These are phyloP conservation scores for Xylaria sp. DNA, from an alignment of 2,329 filamentous ascomycete species.

Conservation along the genomic window DNA sequence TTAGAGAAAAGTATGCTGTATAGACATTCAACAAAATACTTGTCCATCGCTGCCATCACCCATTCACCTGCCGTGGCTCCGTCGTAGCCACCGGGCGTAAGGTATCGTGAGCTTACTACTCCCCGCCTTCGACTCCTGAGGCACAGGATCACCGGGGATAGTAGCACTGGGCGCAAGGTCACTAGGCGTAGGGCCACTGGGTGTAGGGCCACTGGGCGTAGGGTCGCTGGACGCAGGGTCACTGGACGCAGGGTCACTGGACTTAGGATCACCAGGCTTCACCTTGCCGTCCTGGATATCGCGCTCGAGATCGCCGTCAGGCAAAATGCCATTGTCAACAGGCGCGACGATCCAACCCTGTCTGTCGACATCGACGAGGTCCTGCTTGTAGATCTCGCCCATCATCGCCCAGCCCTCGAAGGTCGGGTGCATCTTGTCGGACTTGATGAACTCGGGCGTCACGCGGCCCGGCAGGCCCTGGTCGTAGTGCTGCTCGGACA, in stretches of 20 bases:
- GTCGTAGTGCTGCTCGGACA: conserved; percentile 39
- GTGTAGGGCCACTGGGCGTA: too few relatives aligned
- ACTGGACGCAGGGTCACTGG: too few relatives aligned
- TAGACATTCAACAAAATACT: conserved; percentile 5
- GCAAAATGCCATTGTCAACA: conserved; percentile 27
- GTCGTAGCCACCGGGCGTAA: conserved; percentile 5
- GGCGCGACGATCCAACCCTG: conserved; percentile 28
- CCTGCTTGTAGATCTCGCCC: conserved; percentile 29
- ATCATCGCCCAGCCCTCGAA: conserved; percentile 32
- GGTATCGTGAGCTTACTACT: background rate
- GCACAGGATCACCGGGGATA: too few relatives aligned
- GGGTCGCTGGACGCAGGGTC: too few relatives aligned
- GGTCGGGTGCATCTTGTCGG: conserved; percentile 33
- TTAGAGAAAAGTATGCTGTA: conserved; percentile 1
- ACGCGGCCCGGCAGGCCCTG: conserved; percentile 37
- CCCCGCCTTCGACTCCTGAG: background rate
- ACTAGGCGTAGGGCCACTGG: too few relatives aligned
- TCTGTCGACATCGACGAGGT: conserved; percentile 27
- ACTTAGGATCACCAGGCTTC: too few relatives aligned
- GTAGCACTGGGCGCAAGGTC: too few relatives aligned
- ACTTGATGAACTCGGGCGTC: conserved; percentile 26
- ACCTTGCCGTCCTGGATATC: conserved; percentile 29
- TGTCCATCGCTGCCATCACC: background rate
- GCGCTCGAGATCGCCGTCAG: conserved; percentile 29
- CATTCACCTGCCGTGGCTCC: background rate